These are phyloP conservation scores for Ogataea sp. DNA, from an alignment of 805 yeast genomes.

Conservation along the genomic window DNA sequence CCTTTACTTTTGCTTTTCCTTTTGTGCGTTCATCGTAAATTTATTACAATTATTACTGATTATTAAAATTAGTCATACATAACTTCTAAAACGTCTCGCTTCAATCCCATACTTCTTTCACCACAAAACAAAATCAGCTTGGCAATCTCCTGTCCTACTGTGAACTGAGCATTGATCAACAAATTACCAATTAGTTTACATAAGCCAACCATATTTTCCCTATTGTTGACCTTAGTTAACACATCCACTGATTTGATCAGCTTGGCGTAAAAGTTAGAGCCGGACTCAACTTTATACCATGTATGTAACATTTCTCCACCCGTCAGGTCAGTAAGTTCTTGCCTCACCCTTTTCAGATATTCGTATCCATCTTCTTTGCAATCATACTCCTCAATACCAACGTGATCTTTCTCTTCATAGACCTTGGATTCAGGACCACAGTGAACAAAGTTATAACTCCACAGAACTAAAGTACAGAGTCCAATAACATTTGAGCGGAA, in stretches of 20 bases:
- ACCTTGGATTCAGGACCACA: conserved; percentile 37
- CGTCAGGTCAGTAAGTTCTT: conserved; percentile 27
- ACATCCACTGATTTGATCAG: conserved; percentile 33
- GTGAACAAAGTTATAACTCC: conserved; percentile 42
- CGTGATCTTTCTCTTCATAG: not conserved
- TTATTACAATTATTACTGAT: not conserved
- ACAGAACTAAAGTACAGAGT: conserved; percentile 34
- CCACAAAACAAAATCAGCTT: conserved; percentile 45
- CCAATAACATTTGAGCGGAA: conserved; percentile 35
- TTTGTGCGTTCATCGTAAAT: not conserved
- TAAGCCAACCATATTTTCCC: conserved; percentile 49
- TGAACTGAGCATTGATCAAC: conserved; percentile 40
- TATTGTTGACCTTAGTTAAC: conserved; percentile 31
- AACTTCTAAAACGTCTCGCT: conserved; percentile 36
- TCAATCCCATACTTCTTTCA: conserved; percentile 43
- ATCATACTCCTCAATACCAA: conserved; percentile 10
- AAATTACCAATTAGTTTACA: conserved; percentile 35
- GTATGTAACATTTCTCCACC: conserved; percentile 26
- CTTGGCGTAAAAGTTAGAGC: conserved; percentile 32
- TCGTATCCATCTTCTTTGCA: conserved; percentile 15
- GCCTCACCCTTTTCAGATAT: conserved; percentile 41
- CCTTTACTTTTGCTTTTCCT: not conserved
- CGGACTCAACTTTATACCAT: conserved; percentile 24
- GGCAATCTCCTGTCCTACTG: conserved; percentile 48
- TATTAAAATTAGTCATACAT: conserved; percentile 32